Evolutionary conservation across 202 grass and related monocot species (phyloP), one percentile per base, ranked within the genome.

Genomic region (Dendrocalamus latiflorus): DNA sequence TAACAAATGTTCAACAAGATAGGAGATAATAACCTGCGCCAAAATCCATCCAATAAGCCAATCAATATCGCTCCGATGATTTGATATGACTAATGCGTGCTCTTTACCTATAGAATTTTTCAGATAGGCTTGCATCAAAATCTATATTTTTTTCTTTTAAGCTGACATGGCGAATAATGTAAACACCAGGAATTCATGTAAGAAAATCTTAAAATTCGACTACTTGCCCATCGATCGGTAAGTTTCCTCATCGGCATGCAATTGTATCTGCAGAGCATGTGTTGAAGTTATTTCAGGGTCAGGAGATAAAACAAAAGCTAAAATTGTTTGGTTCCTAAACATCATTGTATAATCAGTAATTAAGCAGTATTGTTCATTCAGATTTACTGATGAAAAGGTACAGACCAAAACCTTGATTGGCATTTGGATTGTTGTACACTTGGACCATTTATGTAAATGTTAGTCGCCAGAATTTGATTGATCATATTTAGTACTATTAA

Each of bases 11-110:
- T 65, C 17, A 70, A 57, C 24, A 44, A 70, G 39, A 30, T 62
- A 79, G 26, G 21, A 68, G 41, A 57, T 41, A 83, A 70, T 9
- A 85, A 97, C 94, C 91, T 97, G 84, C 7, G 94, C 91, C 83
- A 97, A 88, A 64, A 97, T 87, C 94, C 91, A 97, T 75, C 94
- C 94, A 74, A 97, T 92, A 82, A 97, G 91, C 91, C 94, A 97
- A 72, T 97, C 94, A 85, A 97, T 97, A 72, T 97, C 94, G 58
- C 94, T 97, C 65, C 76, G 88, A 81, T 97, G 94, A 86, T 97
- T 97, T 39, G 86, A 93, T 74, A 97, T 86, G 28, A 97, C 15
- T 37, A 97, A 87, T 70, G 94, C 83, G 33, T 97, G 91, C 47
- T 97, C 94, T 85, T 90, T 93, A 25, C 94, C 94, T 97, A 72